A percentile compares a stretch with the other conserved stretches of the same genome.
Conservation (phyloP, 495 filamentous ascomycete genomes). For the Lasiosphaeria miniovina region DNA sequence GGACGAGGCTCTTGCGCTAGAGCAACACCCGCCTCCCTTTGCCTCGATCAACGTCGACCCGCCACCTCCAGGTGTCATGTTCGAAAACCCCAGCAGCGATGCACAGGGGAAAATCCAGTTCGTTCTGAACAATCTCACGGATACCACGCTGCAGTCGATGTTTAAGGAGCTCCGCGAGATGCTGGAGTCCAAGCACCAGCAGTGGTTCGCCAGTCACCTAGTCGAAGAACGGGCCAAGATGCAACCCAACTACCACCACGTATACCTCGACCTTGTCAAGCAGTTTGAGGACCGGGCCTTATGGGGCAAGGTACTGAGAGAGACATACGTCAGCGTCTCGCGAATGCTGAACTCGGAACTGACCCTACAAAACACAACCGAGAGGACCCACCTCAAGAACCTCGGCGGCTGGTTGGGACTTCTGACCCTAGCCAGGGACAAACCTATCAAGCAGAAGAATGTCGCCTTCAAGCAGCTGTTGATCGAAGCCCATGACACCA, state of each 20-base stretch:
- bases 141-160: slow-evolving; percentile 79
- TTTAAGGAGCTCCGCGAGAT: slow-evolving; percentile 73
- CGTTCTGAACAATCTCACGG: slow-evolving; percentile 92
- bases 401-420: slow-evolving; percentile 90
- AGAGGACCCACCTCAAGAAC: slow-evolving; percentile 86
- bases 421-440: slow-evolving; percentile 88
- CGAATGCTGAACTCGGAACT: slow-evolving; percentile 84
- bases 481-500: slow-evolving; percentile 85
- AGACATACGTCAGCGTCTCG: slow-evolving; percentile 84
- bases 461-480: slow-evolving; percentile 95
- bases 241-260: slow-evolving; percentile 90
- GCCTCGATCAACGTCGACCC: slow-evolving; percentile 71
- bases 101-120: slow-evolving; percentile 92
- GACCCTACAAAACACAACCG: slow-evolving; percentile 72
- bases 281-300: slow-evolving; percentile 74
- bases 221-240: slow-evolving; percentile 95
- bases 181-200: slow-evolving; percentile 74
- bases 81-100: slow-evolving; percentile 78
- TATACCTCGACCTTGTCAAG: slow-evolving; percentile 86
- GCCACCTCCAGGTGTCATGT: slow-evolving; percentile 54
- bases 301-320: slow-evolving; percentile 85
- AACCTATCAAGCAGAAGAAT: slow-evolving; percentile 93
- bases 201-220: slow-evolving; percentile 96
- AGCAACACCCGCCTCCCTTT: slow-evolving; percentile 60
- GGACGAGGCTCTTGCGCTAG: slow-evolving; percentile 55